These are phyloP conservation scores for Triticum monococcum DNA, from an alignment of 176 grass and related monocot genomes.

Conservation along the genomic window DNA sequence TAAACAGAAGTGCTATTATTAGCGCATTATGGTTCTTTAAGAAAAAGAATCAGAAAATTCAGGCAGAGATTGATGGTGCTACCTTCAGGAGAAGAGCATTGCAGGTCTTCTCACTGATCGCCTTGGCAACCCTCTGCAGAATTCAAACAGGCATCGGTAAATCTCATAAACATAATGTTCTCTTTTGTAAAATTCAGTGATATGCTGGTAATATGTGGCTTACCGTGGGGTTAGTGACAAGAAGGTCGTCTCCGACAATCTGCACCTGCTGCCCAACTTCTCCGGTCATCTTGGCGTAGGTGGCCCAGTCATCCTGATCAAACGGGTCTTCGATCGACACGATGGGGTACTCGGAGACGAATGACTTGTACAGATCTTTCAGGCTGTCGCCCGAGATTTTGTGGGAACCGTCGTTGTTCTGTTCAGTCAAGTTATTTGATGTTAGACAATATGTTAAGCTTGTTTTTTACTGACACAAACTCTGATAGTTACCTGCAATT, in stretches of 20 bases:
- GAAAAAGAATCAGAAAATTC: not conserved
- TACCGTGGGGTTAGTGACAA: constrained; percentile 94
- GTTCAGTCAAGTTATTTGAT: not conserved
- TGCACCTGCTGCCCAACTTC: constrained; percentile 84
- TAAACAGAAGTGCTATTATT: not conserved
- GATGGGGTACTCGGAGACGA: constrained; percentile 84
- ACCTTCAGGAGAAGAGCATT: constrained; percentile 99
- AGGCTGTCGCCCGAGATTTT: constrained; percentile 75
- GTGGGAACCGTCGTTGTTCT: constrained; percentile 85
- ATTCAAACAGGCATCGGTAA: not conserved
- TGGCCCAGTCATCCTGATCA: constrained; percentile 91
- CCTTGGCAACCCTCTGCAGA: constrained; percentile 86
- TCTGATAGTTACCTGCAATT: not conserved
- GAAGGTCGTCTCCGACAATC: constrained; percentile 96
- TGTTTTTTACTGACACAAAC: not conserved
- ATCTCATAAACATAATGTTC: not conserved
- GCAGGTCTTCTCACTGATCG: constrained; percentile 79
- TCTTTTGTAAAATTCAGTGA: not conserved
- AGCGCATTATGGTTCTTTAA: too few species aligned
- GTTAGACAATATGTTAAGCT: not conserved
- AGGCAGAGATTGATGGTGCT: not conserved
- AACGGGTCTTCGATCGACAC: constrained; percentile 94
- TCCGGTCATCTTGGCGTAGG: constrained; percentile 82
- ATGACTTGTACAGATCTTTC: constrained; percentile 88
- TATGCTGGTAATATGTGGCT: not conserved